Evolutionary conservation across 1,284 basidiomycete species (phyloP), one percentile per base, ranked within the genome.

Genomic region (Ceratobasidium theobromae): DNA sequence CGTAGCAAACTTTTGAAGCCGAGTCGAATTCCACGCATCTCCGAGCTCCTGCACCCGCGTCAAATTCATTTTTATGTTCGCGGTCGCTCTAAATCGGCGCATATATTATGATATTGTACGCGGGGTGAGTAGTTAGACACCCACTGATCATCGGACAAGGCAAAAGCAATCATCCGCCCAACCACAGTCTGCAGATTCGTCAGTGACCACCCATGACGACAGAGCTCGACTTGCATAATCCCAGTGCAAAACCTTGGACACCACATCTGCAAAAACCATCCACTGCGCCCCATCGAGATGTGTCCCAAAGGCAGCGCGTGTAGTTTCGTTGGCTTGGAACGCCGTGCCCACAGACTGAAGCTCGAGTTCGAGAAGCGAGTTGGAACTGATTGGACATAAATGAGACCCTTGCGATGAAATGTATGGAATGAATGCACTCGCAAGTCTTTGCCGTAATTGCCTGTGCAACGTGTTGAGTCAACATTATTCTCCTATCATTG

Each of bases 381-480:
- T 69, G 8, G 65, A 40, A 27, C 69, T 70, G 33, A 28, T 12
- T 1, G 38, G 41, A 18, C n/a, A 5, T 32, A 53, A 30, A 38
- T 38, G 6, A 8, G 35, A 38, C 35, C 8, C 35, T 38, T 16
- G 16, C 35, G 35, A 38, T 38, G 8, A 8, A 28, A 21, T 9
- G n/a, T n/a, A n/a, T 16, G 25, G 16, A 23, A 28, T 46, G n/a
- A n/a, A 46, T 46, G 40, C 12, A 40, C 69, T 55, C 68, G 85
- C 83, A 79, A 86, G 72, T 83, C 84, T 72, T 84, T 85, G 53
- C 85, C 85, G 68, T 86, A 86, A 73, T 85, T 85, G 12, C 75
- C 58, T 64, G 23, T 21, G n/a, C 3, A 25, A 21, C 32, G 25
- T 40, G 43, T 64, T 23, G 21, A 14, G 27, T 18, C 18, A 43